Evolutionary conservation across 768 basidiomycete genomes (phyloP).

Genomic region (Boletus huronensis): DNA sequence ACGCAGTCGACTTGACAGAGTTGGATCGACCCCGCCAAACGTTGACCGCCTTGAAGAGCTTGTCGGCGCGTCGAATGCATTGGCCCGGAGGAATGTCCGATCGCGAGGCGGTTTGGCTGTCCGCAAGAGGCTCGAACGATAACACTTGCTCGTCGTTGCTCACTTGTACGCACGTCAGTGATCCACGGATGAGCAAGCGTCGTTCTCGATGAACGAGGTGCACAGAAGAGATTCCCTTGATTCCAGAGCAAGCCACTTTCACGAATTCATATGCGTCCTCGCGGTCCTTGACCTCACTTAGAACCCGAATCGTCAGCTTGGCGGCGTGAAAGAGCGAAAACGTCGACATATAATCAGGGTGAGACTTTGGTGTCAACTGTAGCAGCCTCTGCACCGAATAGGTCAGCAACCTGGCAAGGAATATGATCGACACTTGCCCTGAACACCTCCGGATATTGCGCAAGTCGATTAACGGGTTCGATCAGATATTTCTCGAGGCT

Average conservation of each 20-base stretch:
- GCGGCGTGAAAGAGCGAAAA: slow-evolving; percentile 63
- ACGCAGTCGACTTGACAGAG: slow-evolving; percentile 31
- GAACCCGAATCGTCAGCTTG: slow-evolving; percentile 67
- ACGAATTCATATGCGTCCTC: slow-evolving; percentile 85
- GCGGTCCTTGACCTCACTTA: slow-evolving; percentile 81
- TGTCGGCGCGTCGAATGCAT: slow-evolving; percentile 18
- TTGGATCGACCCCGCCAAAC: slow-evolving; percentile 47
- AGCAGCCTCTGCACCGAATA: slow-evolving; percentile 54
- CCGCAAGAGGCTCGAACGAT: not conserved
- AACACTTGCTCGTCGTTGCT: slow-evolving; percentile 28
- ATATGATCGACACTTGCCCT: slow-evolving; percentile 46
- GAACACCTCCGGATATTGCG: slow-evolving; percentile 69
- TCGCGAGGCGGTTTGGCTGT: not conserved
- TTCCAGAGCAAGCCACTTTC: slow-evolving; percentile 53
- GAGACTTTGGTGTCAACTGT: slow-evolving; percentile 63
- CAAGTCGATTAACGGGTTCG: slow-evolving; percentile 73
- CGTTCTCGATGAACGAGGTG: slow-evolving; percentile 70
- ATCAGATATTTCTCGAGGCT: slow-evolving; percentile 63
- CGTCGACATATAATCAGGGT: slow-evolving; percentile 68
- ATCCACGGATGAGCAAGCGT: slow-evolving; percentile 67
- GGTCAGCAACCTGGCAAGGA: slow-evolving; percentile 1
- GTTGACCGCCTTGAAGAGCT: slow-evolving; percentile 40
- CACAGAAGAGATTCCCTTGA: slow-evolving; percentile 53
- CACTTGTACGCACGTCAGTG: slow-evolving; percentile 43
- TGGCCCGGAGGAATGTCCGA: not conserved